These are phyloP conservation scores for Magnolia officinalis DNA, from an alignment of 164 flowering plant species.

Conservation along the genomic window DNA sequence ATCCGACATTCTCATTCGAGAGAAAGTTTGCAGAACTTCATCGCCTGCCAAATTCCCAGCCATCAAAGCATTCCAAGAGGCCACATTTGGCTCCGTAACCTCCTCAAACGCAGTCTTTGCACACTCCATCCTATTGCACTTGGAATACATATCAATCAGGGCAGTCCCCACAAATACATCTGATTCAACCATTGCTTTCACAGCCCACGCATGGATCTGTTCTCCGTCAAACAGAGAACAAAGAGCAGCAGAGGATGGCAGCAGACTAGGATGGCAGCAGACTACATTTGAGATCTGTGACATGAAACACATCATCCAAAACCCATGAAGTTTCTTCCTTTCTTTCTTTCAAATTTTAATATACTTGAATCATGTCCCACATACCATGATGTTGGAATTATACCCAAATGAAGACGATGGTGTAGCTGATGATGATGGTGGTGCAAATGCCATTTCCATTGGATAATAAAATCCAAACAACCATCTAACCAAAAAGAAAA, in stretches of 20 bases:
- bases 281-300: not conserved
- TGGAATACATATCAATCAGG: slow-evolving; percentile 23
- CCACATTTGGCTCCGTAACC: slow-evolving; percentile 15
- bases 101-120: slow-evolving; percentile 20
- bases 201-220: slow-evolving; percentile 20
- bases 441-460: too few species aligned
- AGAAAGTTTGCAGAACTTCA: slow-evolving; percentile 13
- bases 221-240: slow-evolving; percentile 11
- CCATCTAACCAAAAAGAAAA: not conserved
- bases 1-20: slow-evolving; percentile 17
- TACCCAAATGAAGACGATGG: too few species aligned
- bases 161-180: slow-evolving; percentile 29
- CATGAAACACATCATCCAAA: not conserved
- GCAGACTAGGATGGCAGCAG: not conserved
- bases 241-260: slow-evolving; percentile 15
- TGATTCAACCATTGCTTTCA: slow-evolving; percentile 14
- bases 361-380: not conserved
- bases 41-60: slow-evolving; percentile 17
- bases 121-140: slow-evolving; percentile 11
- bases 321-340: not conserved
- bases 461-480: too few species aligned
- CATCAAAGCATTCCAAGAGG: slow-evolving; percentile 30
- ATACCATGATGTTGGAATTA: too few species aligned
- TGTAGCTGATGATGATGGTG: too few species aligned
- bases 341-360: not conserved